These are phyloP conservation scores for Scheffersomyces insectosa DNA, from an alignment of 1,139 yeast species.

Conservation along the genomic window DNA sequence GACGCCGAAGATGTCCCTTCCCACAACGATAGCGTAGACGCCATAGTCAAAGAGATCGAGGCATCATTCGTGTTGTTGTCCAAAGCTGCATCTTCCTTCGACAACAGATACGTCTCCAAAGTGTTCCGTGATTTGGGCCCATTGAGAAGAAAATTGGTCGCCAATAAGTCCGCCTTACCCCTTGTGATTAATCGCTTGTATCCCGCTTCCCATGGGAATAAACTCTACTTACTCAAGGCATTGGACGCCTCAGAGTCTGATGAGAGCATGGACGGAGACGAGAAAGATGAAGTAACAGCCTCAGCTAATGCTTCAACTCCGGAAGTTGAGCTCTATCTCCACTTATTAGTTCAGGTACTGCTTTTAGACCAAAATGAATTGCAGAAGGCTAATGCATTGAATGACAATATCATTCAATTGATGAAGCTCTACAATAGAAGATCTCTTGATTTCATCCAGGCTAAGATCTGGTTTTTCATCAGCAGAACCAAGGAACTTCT, in stretches of 20 bases:
- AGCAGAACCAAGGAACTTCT: conserved; percentile 74
- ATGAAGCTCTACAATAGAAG: conserved; percentile 73
- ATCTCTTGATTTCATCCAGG: conserved; percentile 80
- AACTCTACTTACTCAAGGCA: conserved; percentile 44
- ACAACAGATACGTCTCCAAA: conserved; percentile 83
- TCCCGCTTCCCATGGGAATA: conserved; percentile 45
- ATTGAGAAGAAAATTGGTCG: conserved; percentile 64
- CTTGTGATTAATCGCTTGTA: conserved; percentile 56
- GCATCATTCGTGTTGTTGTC: conserved; percentile 56
- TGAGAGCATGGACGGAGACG: conserved; percentile 10
- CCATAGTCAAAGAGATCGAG: conserved; percentile 45
- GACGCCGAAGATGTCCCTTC: conserved; percentile 21
- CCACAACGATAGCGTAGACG: conserved; percentile 20
- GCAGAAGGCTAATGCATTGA: conserved; percentile 52
- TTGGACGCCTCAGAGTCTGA: conserved; percentile 25
- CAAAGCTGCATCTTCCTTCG: conserved; percentile 76
- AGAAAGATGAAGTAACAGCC: conserved; percentile 12
- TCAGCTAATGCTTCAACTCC: conserved; percentile 47
- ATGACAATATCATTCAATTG: conserved; percentile 53
- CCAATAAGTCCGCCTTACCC: conserved; percentile 48
- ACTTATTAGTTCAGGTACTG: conserved; percentile 74
- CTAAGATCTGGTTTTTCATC: conserved; percentile 93
- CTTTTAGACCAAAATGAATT: conserved; percentile 64
- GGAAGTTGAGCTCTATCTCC: conserved; percentile 79
- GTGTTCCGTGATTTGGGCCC: conserved; percentile 82